phyloP scores from a whole-genome alignment of 1,284 basidiomycete species.

The Singerocomus rubriflavus region DNA sequence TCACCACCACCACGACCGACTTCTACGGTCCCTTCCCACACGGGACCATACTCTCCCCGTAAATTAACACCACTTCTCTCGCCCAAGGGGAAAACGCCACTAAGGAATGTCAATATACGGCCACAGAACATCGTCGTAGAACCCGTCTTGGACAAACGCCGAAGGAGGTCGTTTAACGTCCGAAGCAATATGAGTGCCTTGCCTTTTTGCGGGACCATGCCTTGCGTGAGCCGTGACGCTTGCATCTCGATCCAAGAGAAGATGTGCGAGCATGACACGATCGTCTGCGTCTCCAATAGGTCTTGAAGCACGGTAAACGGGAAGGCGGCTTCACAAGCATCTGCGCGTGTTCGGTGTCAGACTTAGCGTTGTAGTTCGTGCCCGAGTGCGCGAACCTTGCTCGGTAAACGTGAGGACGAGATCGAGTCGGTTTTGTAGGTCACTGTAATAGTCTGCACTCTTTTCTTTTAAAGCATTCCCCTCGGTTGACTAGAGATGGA shows the following conservation, averaged over 20 bases:
- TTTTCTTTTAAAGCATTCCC: constrained; percentile 51
- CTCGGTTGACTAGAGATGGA: constrained; percentile 52
- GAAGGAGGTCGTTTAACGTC: constrained; percentile 81
- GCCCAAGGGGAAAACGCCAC: constrained; percentile 80
- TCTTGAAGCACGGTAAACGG: constrained; percentile 70
- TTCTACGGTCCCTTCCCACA: constrained; percentile 67
- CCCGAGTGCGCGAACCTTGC: constrained; percentile 49
- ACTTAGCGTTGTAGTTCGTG: constrained; percentile 25
- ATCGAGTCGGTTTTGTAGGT: constrained; percentile 64
- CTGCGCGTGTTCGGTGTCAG: constrained; percentile 29
- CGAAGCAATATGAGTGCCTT: constrained; percentile 84
- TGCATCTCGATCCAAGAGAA: constrained; percentile 82
- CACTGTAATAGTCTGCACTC: constrained; percentile 53
- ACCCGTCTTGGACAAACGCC: constrained; percentile 81
- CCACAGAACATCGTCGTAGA: constrained; percentile 83
- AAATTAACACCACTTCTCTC: constrained; percentile 90
- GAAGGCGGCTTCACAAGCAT: constrained; percentile 51
- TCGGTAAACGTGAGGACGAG: constrained; percentile 71
- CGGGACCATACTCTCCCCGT: constrained; percentile 78
- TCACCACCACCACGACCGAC: constrained; percentile 28
- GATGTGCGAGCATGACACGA: constrained; percentile 75
- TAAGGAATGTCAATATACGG: constrained; percentile 82
- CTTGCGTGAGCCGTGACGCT: constrained; percentile 60
- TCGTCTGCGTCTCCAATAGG: constrained; percentile 78
- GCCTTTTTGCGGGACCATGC: constrained; percentile 79